Percentiles rank a stretch among this genome's conserved stretches.
Conservation (phyloP, 1,284 basidiomycete genomes). For the Sporisorium sorghi region DNA sequence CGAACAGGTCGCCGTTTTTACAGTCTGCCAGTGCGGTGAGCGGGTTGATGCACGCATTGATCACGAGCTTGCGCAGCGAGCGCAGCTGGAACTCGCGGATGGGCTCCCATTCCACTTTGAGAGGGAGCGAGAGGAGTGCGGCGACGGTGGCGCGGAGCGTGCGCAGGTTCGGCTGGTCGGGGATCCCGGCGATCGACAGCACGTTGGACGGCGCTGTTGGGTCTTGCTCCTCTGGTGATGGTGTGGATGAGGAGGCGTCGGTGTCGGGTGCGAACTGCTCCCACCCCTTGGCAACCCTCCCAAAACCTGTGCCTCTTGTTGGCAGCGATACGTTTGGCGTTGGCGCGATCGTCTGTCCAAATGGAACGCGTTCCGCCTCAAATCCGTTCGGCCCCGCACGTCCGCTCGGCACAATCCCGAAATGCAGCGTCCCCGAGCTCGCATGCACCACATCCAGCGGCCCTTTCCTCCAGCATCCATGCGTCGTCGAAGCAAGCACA, state of each 20-base stretch:
- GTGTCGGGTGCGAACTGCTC: conserved; percentile 34
- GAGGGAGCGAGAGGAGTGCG: conserved; percentile 56
- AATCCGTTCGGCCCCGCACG: conserved; percentile 26
- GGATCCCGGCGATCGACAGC: conserved; percentile 54
- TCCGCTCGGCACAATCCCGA: conserved; percentile 81
- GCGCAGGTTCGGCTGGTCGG: conserved; percentile 39
- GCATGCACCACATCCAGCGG: conserved; percentile 79
- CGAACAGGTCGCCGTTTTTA: conserved; percentile 78
- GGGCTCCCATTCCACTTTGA: conserved; percentile 75
- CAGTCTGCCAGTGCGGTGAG: conserved; percentile 85
- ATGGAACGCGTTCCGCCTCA: conserved; percentile 25
- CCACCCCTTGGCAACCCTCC: conserved; percentile 27
- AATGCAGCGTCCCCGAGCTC: conserved; percentile 79
- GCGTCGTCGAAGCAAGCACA: conserved; percentile 84
- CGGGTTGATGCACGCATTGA: conserved; percentile 88
- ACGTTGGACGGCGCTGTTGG: conserved; percentile 25
- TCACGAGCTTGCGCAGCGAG: conserved; percentile 84
- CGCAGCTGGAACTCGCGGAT: conserved; percentile 78
- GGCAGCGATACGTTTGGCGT: conserved; percentile 4
- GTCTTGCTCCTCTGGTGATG: conserved; percentile 14
- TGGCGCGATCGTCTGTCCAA: conserved; percentile 28
- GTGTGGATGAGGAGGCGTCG: conserved; percentile 1
- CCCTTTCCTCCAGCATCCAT: conserved; percentile 75
- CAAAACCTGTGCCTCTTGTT: background rate
- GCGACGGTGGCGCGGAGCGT: conserved; percentile 59